These are phyloP conservation scores for Ceratocystis papillata DNA, from an alignment of 2,329 filamentous ascomycete genomes.

Conservation along the genomic window DNA sequence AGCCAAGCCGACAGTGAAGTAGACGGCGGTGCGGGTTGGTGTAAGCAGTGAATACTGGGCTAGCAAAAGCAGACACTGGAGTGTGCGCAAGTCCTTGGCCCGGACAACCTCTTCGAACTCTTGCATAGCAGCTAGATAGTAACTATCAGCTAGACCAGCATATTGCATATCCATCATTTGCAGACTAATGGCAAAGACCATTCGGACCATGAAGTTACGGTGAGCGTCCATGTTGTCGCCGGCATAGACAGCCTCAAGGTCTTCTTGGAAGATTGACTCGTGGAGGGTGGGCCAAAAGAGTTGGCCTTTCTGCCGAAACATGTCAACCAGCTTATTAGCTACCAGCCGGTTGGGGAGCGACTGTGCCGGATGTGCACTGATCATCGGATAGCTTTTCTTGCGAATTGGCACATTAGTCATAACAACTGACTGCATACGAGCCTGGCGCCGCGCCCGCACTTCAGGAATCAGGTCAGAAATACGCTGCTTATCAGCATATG, in stretches of 20 bases:
- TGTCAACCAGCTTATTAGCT: conserved; percentile 66
- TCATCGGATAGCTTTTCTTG: conserved; percentile 83
- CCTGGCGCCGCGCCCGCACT: conserved; percentile 46
- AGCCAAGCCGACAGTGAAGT: conserved; percentile 83
- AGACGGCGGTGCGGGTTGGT: conserved; percentile 81
- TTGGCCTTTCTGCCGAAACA: conserved; percentile 87
- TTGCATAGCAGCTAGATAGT: conserved; percentile 81
- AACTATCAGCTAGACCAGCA: conserved; percentile 88
- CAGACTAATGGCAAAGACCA: conserved; percentile 89
- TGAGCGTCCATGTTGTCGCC: conserved; percentile 61
- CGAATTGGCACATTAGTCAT: conserved; percentile 43
- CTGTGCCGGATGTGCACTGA: conserved; percentile 71
- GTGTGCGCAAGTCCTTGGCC: conserved; percentile 78
- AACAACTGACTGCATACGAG: conserved; percentile 49
- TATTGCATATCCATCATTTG: conserved; percentile 85
- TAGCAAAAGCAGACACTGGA: conserved; percentile 81
- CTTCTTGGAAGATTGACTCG: conserved; percentile 63
- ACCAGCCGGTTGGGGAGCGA: conserved; percentile 62
- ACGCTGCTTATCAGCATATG: conserved; percentile 78
- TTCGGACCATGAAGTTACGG: conserved; percentile 76
- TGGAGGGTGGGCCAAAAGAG: conserved; percentile 80
- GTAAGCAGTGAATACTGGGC: conserved; percentile 87
- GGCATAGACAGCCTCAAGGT: conserved; percentile 70
- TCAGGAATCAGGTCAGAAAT: conserved; percentile 88
- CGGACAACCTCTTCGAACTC: conserved; percentile 72